Evolutionary conservation across 1,284 basidiomycete genomes (phyloP).

Genomic region (Fomitopsis betulina): DNA sequence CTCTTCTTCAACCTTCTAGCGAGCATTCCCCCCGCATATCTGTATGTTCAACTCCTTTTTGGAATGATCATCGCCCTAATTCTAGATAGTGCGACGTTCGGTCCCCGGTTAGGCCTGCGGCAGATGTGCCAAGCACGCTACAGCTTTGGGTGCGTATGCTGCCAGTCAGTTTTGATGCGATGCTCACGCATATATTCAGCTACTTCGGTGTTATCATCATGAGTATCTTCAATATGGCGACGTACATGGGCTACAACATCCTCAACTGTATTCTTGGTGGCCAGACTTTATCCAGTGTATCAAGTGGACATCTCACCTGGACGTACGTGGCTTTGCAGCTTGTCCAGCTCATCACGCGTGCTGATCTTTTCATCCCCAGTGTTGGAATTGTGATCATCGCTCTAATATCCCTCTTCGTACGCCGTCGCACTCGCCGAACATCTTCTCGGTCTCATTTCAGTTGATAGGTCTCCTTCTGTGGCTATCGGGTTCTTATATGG

Average conservation of each 20-base stretch:
- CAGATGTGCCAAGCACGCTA: slow-evolving; percentile 83
- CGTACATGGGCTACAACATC: slow-evolving; percentile 65
- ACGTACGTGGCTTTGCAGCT: slow-evolving; percentile 37
- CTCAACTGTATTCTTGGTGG: slow-evolving; percentile 76
- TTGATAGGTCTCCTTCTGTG: slow-evolving; percentile 71
- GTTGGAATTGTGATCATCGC: slow-evolving; percentile 89
- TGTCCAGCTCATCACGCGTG: not conserved
- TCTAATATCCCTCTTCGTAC: slow-evolving; percentile 68
- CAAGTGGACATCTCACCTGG: slow-evolving; percentile 61
- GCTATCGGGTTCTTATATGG: slow-evolving; percentile 72
- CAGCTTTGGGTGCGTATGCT: slow-evolving; percentile 61
- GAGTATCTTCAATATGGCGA: slow-evolving; percentile 55
- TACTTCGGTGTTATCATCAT: slow-evolving; percentile 60
- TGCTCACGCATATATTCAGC: slow-evolving; percentile 28
- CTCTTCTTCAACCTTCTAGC: slow-evolving; percentile 72
- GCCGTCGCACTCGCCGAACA: slow-evolving; percentile 19
- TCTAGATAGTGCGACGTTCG: slow-evolving; percentile 68
- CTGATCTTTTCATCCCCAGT: slow-evolving; percentile 31
- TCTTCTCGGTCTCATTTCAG: not conserved
- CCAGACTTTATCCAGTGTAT: slow-evolving; percentile 67
- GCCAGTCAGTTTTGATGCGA: not conserved
- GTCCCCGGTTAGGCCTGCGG: slow-evolving; percentile 82
- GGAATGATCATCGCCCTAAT: not conserved
- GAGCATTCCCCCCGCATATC: slow-evolving; percentile 50
- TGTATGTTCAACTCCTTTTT: slow-evolving; percentile 36